Evolutionary conservation across 2,329 filamentous ascomycete genomes (phyloP), one percentile per base, ranked within the genome.

Genomic region (Sporothrix brasiliensis): DNA sequence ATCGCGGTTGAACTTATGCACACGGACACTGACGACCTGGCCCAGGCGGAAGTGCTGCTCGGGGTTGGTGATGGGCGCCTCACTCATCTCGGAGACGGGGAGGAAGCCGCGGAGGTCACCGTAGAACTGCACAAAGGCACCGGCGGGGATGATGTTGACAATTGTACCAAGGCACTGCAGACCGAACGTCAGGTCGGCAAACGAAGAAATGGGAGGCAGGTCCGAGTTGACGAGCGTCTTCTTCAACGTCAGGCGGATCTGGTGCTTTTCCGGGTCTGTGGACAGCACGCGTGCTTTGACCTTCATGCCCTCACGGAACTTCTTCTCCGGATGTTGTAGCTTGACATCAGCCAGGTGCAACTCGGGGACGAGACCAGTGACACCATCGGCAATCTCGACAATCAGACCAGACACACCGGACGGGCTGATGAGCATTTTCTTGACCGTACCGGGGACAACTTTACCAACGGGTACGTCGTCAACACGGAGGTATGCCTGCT

Each of bases 51-150:
- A 99, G 80, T 98, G 94, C 76, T 96, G 89, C 60, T 87, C 88
- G 4, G 95, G 93, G 76, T 97, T 92, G 74, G 91, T 88, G 76
- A 99, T 97, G 77, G 91, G 97, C 13, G 94, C 93, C 79, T 99
- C 95, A 78, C 95, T 98, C 95, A 99, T 99, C 80, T 99, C 94
- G 1, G 92, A 92, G 0, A 97, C 90, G 2, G 95, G 95, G 69
- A 99, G 85, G 82, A 96, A 99, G 10, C 91, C 96, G 74, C 89
- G 88, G 24, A 99, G 84, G 10, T 85, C 81, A 21, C 93, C 93
- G 76, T 96, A 99, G 80, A 98, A 99, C 77, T 97, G 93, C 68
- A 99, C 91, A 21, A 94, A 88, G 13, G 95, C 95, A 71, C 95
- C 95, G 68, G 88, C 88, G 3, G 87, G 81, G 70, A 93, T 84